A percentile compares a stretch with the other conserved stretches of the same genome.
phyloP scores from a whole-genome alignment of 208 protist genomes.

The Leishmania lainsoni region DNA sequence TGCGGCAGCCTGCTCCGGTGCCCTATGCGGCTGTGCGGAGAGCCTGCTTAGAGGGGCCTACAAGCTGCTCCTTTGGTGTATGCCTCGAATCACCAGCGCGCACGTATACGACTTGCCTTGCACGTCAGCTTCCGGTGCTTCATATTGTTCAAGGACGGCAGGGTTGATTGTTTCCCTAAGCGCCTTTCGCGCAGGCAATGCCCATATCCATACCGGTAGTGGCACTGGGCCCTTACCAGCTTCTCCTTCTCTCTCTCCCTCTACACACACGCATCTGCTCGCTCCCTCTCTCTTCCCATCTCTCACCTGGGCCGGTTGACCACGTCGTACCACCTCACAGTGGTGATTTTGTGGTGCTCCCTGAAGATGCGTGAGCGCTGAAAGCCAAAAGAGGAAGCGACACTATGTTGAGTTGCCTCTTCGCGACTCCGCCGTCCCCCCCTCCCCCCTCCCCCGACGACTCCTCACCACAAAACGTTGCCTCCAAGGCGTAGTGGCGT shows the following conservation, averaged over 20 bases:
- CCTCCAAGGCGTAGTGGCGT: not conserved
- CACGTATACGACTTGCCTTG: not conserved
- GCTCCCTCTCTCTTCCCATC: not conserved
- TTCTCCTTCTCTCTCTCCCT: not conserved
- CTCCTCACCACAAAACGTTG: not conserved
- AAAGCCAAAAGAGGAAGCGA: not conserved
- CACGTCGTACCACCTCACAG: not conserved
- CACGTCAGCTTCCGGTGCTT: not conserved
- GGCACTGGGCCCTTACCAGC: not conserved
- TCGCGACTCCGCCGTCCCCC: no score
- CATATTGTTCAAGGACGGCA: not conserved
- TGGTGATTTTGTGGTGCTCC: not conserved
- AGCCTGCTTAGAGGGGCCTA: not conserved
- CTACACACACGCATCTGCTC: not conserved
- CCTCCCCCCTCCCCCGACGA: not conserved
- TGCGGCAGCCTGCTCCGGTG: no score
- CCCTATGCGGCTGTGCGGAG: not conserved
- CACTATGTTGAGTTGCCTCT: not conserved
- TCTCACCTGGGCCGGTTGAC: not conserved
- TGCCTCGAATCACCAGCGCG: not conserved
- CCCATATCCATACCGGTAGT: not conserved
- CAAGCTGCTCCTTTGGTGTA: not conserved
- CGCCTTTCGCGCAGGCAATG: not conserved
- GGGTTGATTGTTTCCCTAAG: not conserved
- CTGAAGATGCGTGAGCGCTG: not conserved